A percentile compares a stretch with the other conserved stretches of the same genome.
These are phyloP conservation scores for Coemansia sp. DNA, from an alignment of 192 early-diverging fungal species.

Conservation along the genomic window DNA sequence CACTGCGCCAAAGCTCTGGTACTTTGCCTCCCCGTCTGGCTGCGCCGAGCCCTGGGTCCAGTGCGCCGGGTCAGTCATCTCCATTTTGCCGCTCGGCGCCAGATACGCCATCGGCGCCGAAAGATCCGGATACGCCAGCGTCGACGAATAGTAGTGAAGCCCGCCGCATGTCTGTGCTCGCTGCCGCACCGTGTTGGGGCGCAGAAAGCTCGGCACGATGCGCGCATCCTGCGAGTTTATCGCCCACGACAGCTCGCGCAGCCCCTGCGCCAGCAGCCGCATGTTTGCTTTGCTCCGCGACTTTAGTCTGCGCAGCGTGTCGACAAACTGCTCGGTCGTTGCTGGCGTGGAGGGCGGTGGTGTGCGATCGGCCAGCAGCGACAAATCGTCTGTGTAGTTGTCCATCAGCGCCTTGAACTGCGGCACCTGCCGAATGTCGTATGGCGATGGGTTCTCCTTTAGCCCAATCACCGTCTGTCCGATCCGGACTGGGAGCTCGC, in stretches of 20 bases:
- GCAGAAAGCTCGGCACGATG: constrained; percentile 31
- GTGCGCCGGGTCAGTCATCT: constrained; percentile 42
- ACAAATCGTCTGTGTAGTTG: constrained; percentile 57
- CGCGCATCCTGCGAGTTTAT: constrained; percentile 41
- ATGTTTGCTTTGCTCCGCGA: constrained; percentile 34
- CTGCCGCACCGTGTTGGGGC: constrained; percentile 5
- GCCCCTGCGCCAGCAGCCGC: constrained; percentile 39
- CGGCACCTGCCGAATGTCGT: constrained; percentile 46
- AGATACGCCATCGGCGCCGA: constrained; percentile 50
- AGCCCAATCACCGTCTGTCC: constrained; percentile 57
- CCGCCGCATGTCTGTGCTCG: neutral
- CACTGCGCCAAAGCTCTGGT: neutral
- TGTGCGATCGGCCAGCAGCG: constrained; percentile 34
- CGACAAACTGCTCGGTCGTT: constrained; percentile 43
- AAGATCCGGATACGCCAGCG: constrained; percentile 39
- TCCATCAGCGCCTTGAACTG: constrained; percentile 55
- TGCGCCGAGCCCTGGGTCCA: constrained; percentile 20
- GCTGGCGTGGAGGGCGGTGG: constrained; percentile 33
- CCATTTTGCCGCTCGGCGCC: constrained; percentile 51
- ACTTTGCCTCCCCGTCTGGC: neutral
- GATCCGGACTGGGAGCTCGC: constrained; percentile 60
- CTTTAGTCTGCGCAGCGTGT: constrained; percentile 42
- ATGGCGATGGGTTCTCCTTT: constrained; percentile 45
- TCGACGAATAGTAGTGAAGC: constrained; percentile 35
- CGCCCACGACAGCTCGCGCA: constrained; percentile 49